Percentiles rank a stretch among this genome's conserved stretches.
These are phyloP conservation scores for Hypoxylon subgilvum DNA, from an alignment of 495 filamentous ascomycete species.

Conservation along the genomic window DNA sequence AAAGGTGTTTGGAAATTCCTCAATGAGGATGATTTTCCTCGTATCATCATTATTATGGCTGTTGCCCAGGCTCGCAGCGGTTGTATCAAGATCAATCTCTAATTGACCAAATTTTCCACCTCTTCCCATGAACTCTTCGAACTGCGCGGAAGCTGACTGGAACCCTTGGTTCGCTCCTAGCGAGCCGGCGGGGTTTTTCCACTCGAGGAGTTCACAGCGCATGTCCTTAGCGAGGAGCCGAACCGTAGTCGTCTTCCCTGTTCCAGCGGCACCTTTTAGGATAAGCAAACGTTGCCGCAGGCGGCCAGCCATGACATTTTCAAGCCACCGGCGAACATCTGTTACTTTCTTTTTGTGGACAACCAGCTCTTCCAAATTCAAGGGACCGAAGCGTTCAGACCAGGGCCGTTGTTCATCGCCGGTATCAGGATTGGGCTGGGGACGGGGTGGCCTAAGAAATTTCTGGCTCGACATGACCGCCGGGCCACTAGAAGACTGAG, in stretches of 20 bases:
- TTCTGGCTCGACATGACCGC: constrained; percentile 38
- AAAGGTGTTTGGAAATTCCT: constrained; percentile 92
- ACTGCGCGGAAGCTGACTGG: constrained; percentile 72
- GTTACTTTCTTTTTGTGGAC: constrained; percentile 92
- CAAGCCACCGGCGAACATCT: constrained; percentile 83
- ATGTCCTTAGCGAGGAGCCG: constrained; percentile 74
- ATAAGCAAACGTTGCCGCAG: constrained; percentile 74
- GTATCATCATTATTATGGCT: constrained; percentile 22
- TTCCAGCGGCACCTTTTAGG: constrained; percentile 88
- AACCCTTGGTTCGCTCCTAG: constrained; percentile 63
- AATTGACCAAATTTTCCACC: constrained; percentile 80
- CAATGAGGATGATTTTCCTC: constrained; percentile 74
- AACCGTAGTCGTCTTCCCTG: constrained; percentile 89
- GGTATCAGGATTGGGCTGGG: constrained; percentile 12
- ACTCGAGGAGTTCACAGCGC: constrained; percentile 79
- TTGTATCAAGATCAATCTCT: constrained; percentile 58
- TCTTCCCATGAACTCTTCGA: constrained; percentile 87
- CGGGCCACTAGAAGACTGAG: constrained; percentile 19
- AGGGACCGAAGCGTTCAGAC: constrained; percentile 82
- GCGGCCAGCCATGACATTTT: constrained; percentile 69
- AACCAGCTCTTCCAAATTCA: constrained; percentile 76
- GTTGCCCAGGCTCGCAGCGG: constrained; percentile 21
- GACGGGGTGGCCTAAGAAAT: constrained; percentile 46
- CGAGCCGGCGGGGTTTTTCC: constrained; percentile 78
- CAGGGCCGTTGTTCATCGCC: constrained; percentile 69